Conservation (phyloP, 1,139 yeast genomes). For the Suhomyces ambrosiae region DNA sequence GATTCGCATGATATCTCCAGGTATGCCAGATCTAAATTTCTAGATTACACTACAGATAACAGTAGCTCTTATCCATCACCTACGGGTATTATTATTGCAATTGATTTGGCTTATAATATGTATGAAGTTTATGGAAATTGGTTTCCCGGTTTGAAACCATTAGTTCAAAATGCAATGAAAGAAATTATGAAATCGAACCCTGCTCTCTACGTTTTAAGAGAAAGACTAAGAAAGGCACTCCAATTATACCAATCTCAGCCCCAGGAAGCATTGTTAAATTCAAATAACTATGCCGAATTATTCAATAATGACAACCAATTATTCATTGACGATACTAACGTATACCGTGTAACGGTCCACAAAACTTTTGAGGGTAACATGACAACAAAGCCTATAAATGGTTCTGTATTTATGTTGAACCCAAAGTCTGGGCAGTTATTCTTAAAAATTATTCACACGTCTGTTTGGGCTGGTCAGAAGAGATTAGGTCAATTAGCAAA, state of each 20-base stretch:
- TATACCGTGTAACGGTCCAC: conserved; percentile 91
- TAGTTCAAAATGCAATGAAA: conserved; percentile 88
- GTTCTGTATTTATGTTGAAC: conserved; percentile 86
- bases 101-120: conserved; percentile 94
- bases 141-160: conserved; percentile 92
- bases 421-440: conserved; percentile 90
- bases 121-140: conserved; percentile 97
- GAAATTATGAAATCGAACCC: conserved; percentile 96
- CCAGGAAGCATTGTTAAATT: conserved; percentile 86
- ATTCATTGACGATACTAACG: conserved; percentile 90
- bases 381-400: conserved; percentile 91
- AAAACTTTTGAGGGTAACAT: conserved; percentile 91
- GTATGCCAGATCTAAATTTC: conserved; percentile 87
- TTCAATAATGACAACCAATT: conserved; percentile 82
- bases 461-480: conserved; percentile 97
- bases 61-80: conserved; percentile 89
- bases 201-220: conserved; percentile 86
- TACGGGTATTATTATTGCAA: conserved; percentile 86
- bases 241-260: conserved; percentile 94
- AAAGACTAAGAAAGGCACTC: conserved; percentile 89
- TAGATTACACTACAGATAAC: conserved; percentile 90
- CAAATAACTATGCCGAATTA: conserved; percentile 86
- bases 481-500: conserved; percentile 91
- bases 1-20: conserved; percentile 97
- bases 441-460: conserved; percentile 86